phyloP scores from a whole-genome alignment of 805 yeast genomes.

The Wickerhamomyces chaumierensis region DNA sequence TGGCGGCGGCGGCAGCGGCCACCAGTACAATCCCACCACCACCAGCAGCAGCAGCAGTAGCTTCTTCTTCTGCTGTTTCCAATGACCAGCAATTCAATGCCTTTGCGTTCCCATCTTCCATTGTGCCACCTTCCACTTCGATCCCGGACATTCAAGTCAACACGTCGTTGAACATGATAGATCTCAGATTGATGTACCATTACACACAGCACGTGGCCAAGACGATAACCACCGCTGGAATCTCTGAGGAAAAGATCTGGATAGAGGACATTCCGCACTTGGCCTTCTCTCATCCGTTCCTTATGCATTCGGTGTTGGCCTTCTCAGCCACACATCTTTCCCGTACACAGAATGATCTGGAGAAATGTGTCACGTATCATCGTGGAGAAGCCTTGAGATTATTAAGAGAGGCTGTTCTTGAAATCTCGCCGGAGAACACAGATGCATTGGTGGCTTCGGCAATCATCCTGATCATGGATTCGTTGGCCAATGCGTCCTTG shows the following conservation, averaged over 20 bases:
- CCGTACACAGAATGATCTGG: constrained; percentile 63
- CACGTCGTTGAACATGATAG: constrained; percentile 44
- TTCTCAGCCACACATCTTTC: constrained; percentile 89
- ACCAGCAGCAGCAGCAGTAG: background rate
- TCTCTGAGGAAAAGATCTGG: constrained; percentile 81
- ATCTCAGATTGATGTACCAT: constrained; percentile 76
- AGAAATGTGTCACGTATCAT: constrained; percentile 75
- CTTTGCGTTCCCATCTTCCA: constrained; percentile 3
- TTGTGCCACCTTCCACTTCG: constrained; percentile 8
- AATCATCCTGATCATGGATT: constrained; percentile 80
- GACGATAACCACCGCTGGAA: constrained; percentile 85
- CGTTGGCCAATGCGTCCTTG: constrained; percentile 80
- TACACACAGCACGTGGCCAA: constrained; percentile 77
- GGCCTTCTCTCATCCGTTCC: constrained; percentile 78
- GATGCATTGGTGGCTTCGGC: constrained; percentile 94
- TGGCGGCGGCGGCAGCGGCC: no score
- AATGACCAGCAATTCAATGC: background rate
- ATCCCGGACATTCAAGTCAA: no score
- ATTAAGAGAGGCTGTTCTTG: constrained; percentile 75
- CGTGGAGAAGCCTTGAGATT: constrained; percentile 77
- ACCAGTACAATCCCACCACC: background rate
- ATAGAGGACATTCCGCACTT: constrained; percentile 75
- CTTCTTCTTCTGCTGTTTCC: background rate
- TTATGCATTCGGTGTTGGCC: constrained; percentile 87
- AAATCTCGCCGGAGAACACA: constrained; percentile 74